Base-by-base conservation (phyloP, 139 green algal species). In the Chlorella sp. region DNA sequence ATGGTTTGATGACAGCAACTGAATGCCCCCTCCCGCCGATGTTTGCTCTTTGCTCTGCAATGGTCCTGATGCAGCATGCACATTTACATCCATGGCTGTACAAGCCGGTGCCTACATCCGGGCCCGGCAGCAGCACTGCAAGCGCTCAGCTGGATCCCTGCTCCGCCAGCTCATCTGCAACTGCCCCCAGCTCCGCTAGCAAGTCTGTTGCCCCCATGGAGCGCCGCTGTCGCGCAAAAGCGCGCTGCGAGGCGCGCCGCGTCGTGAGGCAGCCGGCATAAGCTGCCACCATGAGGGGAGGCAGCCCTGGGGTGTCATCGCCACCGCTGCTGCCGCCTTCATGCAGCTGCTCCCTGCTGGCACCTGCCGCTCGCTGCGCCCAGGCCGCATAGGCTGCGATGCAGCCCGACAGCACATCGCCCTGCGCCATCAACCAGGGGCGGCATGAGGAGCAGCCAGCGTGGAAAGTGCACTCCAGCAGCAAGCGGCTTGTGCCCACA, bases 391-490 rank as follows among this genome's bases (percentile, higher is more conserved):
- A 94, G 0, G 86, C 85, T 9, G 90, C 91, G 22, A 94, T 79
- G 38, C 73, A 84, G 22, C 93, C 93, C 22, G 92, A 89, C 48
- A 96, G 88, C 40, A 94, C 88, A 62, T 94, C 91, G 20, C 91
- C 91, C 90, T 94, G 86, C 75, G 43, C 22, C 30, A 40, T 34
- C 32, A 20, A 20, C 34, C 3, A 36, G 43, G 28, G 16, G 14
- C 16, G 9, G 34, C 2, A 41, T 34, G 6, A n/a, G 62, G 13
- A 32, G 28, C 16, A 60, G 28, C 19, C 26, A 79, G 30, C 13
- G 28, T 41, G 0, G 34, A 26, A 32, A 16, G 17, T 74, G 68
- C 24, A 40, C 64, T 40, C 26, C 30, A 40, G 30, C 24, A 14
- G 64, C 32, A 22, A 8, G 64, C 64, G 36, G 64, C 30, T 72